phyloP scores from a whole-genome alignment of 2,329 filamentous ascomycete species.

The Lachnellula arida region DNA sequence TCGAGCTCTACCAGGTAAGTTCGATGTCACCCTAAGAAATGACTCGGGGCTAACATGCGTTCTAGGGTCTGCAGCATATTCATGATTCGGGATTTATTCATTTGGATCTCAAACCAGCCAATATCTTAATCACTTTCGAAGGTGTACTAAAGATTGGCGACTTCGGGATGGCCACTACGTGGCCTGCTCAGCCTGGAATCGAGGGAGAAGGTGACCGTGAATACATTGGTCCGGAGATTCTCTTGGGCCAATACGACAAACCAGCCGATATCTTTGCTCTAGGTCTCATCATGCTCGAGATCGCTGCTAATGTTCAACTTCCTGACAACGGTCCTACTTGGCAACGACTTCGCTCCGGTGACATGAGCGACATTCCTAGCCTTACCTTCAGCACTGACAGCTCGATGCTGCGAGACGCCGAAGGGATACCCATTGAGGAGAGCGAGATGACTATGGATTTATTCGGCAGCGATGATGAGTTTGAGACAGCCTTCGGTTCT shows the following conservation, averaged over 20 bases:
- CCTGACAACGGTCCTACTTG: constrained; percentile 90
- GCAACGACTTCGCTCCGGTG: constrained; percentile 83
- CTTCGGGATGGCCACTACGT: constrained; percentile 75
- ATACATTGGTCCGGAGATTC: constrained; percentile 91
- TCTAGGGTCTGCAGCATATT: constrained; percentile 80
- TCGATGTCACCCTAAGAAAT: not conserved
- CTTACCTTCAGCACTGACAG: constrained; percentile 76
- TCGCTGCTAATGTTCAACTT: constrained; percentile 87
- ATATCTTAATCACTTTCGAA: constrained; percentile 76
- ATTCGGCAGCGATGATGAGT: constrained; percentile 37
- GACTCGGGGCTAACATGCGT: constrained; percentile 23
- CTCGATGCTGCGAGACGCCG: constrained; percentile 67
- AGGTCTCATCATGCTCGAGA: constrained; percentile 90
- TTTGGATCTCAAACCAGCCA: constrained; percentile 80
- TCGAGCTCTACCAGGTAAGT: constrained; percentile 78
- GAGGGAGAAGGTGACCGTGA: constrained; percentile 93
- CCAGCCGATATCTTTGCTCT: constrained; percentile 92
- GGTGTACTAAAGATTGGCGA: constrained; percentile 81
- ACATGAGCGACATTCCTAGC: constrained; percentile 83
- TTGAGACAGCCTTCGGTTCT: constrained; percentile 35
- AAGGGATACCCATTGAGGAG: constrained; percentile 57
- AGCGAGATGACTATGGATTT: constrained; percentile 29
- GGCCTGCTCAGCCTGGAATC: constrained; percentile 70
- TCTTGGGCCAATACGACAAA: constrained; percentile 81
- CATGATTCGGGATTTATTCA: constrained; percentile 85